Evolutionary conservation across 2,329 filamentous ascomycete species (phyloP).

Genomic region (Trichoderma sp.): DNA sequence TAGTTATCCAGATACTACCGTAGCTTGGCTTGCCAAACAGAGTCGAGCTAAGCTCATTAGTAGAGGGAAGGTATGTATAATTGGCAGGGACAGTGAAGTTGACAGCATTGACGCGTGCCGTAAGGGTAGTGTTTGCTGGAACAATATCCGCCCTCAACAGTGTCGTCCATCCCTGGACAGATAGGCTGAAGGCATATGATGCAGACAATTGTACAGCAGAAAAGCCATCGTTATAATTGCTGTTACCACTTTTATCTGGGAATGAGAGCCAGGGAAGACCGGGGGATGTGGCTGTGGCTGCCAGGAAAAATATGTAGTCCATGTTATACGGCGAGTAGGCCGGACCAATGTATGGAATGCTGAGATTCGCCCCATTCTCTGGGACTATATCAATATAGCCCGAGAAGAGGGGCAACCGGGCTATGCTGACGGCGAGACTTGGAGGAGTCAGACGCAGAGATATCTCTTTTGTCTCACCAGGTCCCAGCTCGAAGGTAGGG

Average conservation of each 20-base stretch:
- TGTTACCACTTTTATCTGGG: not conserved
- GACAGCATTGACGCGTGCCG: not conserved
- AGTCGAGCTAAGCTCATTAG: not conserved
- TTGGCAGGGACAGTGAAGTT: not conserved
- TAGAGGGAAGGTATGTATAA: not conserved
- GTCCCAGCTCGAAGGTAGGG: not conserved
- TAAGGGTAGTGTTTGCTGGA: not conserved
- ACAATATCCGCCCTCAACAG: not conserved
- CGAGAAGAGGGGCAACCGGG: not conserved
- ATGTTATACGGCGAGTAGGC: not conserved
- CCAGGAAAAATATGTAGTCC: not conserved
- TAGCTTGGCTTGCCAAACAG: not conserved
- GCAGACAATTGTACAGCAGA: not conserved
- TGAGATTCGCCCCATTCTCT: not conserved
- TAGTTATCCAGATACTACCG: not conserved
- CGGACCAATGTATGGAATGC: not conserved
- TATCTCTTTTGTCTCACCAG: not conserved
- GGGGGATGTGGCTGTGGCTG: not conserved
- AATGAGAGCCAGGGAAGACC: not conserved
- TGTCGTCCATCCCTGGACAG: not conserved
- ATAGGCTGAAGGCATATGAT: not conserved
- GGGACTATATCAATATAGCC: not conserved
- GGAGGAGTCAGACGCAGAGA: not conserved
- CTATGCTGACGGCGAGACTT: not conserved
- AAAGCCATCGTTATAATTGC: not conserved